Evolutionary conservation across 1,284 basidiomycete genomes (phyloP), one percentile per base, ranked within the genome.

Genomic region (Trichosporon ovoides): DNA sequence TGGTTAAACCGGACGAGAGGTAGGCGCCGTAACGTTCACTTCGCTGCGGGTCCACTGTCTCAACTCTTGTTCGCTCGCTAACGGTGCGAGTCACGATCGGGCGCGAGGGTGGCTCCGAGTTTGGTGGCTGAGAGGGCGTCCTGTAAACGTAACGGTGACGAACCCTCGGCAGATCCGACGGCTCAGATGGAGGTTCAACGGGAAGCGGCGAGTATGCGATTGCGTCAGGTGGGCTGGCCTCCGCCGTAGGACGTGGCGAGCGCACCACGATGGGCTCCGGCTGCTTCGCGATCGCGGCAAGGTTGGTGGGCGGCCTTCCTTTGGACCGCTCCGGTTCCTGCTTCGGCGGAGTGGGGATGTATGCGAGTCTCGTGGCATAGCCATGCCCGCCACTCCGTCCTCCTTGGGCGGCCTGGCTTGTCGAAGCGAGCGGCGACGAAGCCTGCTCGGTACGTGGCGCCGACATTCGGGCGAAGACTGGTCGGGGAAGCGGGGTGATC

Each of bases 241-340:
- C 38, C 7, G 19, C 18, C 20, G 33, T 51, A n/a, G 33, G 49
- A n/a, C 20, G 43, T 10, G 33, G 22, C 10, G 52, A 36, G 53
- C 31, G 19, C 31, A 62, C 60, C 12, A 62, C 35, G 1, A 48
- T 34, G 0, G 60, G 60, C 49, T 54, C 46, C 2, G 60, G 60
- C 22, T 57, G 55, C 18, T 40, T 48, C 7, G 60, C 60, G 1
- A 57, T 37, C 1, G 13, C 34, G 7, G 55, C 50, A 18, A 59
- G 60, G 52, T 62, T 62, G n/a, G 60, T 62, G 5, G 60, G 60
- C n/a, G 52, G 33, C 18, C 28, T 20, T 13, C 50, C 56, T 31
- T 22, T 28, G 43, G n/a, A n/a, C n/a, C 43, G 43, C 43, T 28
- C 43, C 24, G 43, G 43, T 14, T 48, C 43, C 16, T 16, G 22